Evolutionary conservation across 306 rosid genomes (phyloP), one percentile per base, ranked within the genome.

Genomic region (Vigna nakashimae): DNA sequence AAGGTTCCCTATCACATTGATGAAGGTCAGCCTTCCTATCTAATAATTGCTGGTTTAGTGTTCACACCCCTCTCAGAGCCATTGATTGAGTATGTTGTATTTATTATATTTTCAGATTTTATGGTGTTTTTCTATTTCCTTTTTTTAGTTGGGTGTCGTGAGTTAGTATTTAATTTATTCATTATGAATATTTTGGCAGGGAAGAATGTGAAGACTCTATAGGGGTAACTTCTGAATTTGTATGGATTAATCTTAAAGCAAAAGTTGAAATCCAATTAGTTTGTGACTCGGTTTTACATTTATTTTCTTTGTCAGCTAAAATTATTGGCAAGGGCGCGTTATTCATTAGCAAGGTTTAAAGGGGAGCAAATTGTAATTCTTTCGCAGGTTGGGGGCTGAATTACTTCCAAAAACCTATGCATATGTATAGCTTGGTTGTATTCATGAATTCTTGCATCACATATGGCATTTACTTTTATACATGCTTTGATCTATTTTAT

Each of bases 21-120:
- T 63, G 97, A 89, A 70, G 96, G 93, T 67, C 98, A 88, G 80
- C 98, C 98, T 70, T 92, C 99, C 70, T 95, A 95, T 86, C 81
- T 92, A 65, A 95, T 95, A 74, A 92, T 80, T 86, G 97, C 98
- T 20, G 98, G 98, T 69, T 91, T 95, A 87, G 99, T 95, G 87
- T 95, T 95, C 84, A 95, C 98, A 70, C 99, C 98, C 52, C 98
- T 95, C 64, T 95, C 99, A 4, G 99, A 92, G 77, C 96, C 98
- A 59, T 79, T 92, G 84, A 95, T 95, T 40, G 99, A 89, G 99
- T 95, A 95, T 65, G 98, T 80, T 49, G 14, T 9, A 38, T 43
- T 70, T 77, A 62, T 55, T 56, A 22, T 69, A 43, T 59, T 73
- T 55, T 69, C 71, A 58, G 71, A 60, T 30, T 60, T 82, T 49